Conservation (phyloP, 2,329 filamentous ascomycete species). For the Plenodomus lindquistii region DNA sequence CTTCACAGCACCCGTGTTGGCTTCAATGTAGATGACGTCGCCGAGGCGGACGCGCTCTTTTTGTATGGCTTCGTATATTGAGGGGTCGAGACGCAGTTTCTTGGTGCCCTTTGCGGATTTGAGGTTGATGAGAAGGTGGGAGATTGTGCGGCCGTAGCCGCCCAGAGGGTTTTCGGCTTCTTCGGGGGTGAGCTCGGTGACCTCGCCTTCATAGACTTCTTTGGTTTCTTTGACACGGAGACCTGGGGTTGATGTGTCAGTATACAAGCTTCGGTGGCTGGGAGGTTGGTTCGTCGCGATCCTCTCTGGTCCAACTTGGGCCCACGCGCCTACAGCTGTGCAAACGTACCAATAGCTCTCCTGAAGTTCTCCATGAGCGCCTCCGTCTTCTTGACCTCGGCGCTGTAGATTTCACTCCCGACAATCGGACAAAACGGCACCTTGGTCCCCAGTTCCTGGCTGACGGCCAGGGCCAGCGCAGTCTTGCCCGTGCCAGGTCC, state of each 20-base stretch:
- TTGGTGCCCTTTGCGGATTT: conserved; percentile 97
- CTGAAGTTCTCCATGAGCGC: conserved; percentile 99
- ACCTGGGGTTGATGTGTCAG: conserved; percentile 42
- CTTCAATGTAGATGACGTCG: conserved; percentile 98
- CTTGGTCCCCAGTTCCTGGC: conserved; percentile 95
- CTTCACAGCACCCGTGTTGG: conserved; percentile 98
- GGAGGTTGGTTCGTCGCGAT: neutral
- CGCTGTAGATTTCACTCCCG: conserved; percentile 95
- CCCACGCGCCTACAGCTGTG: neutral
- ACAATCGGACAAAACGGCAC: conserved; percentile 98
- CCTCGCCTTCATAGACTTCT: conserved; percentile 98
- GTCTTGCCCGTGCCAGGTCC: conserved; percentile 96
- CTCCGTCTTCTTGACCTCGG: conserved; percentile 99
- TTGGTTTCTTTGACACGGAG: conserved; percentile 98
- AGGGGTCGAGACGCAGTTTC: conserved; percentile 94
- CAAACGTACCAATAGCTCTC: conserved; percentile 76
- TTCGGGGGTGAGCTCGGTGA: conserved; percentile 95
- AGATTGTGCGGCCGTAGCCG: conserved; percentile 96
- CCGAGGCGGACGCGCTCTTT: conserved; percentile 96
- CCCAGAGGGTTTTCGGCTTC: conserved; percentile 97
- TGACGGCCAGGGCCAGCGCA: conserved; percentile 90
- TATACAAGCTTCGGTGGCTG: conserved; percentile 2
- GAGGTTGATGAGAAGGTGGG: conserved; percentile 88
- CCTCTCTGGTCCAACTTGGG: neutral
- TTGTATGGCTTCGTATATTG: conserved; percentile 98